Base-by-base conservation (phyloP, 352 stramenopile species). In the Globisporangium ultimum region DNA sequence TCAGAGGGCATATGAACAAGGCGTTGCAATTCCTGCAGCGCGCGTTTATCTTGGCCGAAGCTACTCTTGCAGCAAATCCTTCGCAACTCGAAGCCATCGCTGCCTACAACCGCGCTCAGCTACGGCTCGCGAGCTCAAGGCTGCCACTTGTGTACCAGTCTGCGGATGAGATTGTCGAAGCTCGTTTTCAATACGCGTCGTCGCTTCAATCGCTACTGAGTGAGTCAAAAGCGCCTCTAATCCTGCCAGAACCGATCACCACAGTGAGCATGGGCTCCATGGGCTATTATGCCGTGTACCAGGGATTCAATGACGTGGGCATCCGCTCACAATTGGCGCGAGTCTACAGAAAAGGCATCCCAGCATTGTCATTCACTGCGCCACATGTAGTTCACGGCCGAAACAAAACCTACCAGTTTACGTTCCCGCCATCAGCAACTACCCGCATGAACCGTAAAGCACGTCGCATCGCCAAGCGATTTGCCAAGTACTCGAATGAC, bases 221-320 rank as follows among this genome's bases (percentile, higher is more conserved):
- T 1, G 41, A 61, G 22, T 1, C 18, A 2, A 34, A 17, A 36
- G 28, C 28, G 28, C 28, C 28, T 48, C 48, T 66, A 41, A 2
- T 40, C 0, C 55, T 83, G 1, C 48, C 36, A 1, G 59, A 78
- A 21, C 68, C 64, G 2, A 13, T 74, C 2, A 22, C 50, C 17
- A 72, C 67, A 1, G 58, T 63, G 12, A 71, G 62, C 34, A 58
- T 55, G 49, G 78, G 76, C 13, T 69, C 68, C 0, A 70, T 87
- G 53, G 78, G 76, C 1, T 91, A 89, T 58, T 88, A 87, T 49
- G 69, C 81, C 15, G 70, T 87, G 48, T 89, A 89, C 53, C 68
- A 87, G 53, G 81, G 72, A 20, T 57, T 58, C 20, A 52, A 73
- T 38, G 75, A 91, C 62, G 58, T 70, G 9, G 50, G n/a, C 0